Percentiles rank a stretch among this genome's conserved stretches.
Conservation (phyloP, 306 rosid genomes). For the Inga oerstediana region DNA sequence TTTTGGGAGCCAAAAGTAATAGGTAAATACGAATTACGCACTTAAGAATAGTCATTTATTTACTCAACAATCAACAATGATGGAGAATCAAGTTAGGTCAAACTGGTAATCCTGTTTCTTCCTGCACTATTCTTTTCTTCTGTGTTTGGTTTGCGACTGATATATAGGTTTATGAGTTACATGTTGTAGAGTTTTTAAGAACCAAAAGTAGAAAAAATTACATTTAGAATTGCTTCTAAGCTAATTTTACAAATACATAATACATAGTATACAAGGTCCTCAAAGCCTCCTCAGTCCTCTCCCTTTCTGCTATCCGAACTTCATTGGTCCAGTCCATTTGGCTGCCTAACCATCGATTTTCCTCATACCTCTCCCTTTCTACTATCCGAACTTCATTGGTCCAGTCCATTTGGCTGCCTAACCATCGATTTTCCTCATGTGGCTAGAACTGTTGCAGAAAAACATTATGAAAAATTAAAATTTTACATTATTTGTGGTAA, state of each 20-base stretch:
- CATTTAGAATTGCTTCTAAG: background rate
- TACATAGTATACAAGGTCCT: background rate
- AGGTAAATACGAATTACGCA: slow-evolving; percentile 50
- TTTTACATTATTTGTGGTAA: slow-evolving; percentile 4
- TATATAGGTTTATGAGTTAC: slow-evolving; percentile 21
- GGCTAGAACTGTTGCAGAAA: background rate
- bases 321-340: background rate
- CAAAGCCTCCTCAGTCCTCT: background rate
- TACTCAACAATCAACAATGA: slow-evolving; percentile 1
- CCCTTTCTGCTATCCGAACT: background rate
- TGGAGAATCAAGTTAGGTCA: slow-evolving; percentile 10
- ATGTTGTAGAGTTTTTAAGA: slow-evolving; percentile 27
- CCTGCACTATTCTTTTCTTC: background rate
- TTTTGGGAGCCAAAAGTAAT: slow-evolving; percentile 69
- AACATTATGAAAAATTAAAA: background rate
- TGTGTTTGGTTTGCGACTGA: slow-evolving; percentile 10
- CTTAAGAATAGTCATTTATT: slow-evolving; percentile 6
- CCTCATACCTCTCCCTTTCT: background rate
- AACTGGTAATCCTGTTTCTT: background rate
- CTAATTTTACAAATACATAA: background rate
- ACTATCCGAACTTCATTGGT: background rate
- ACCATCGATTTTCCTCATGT: slow-evolving; percentile 10
- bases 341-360: slow-evolving; percentile 14
- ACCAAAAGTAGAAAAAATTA: background rate
- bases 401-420: slow-evolving; percentile 20